Evolutionary conservation across 148 eudicot genomes (phyloP), one percentile per base, ranked within the genome.

Genomic region (Fallopia convolvulus): DNA sequence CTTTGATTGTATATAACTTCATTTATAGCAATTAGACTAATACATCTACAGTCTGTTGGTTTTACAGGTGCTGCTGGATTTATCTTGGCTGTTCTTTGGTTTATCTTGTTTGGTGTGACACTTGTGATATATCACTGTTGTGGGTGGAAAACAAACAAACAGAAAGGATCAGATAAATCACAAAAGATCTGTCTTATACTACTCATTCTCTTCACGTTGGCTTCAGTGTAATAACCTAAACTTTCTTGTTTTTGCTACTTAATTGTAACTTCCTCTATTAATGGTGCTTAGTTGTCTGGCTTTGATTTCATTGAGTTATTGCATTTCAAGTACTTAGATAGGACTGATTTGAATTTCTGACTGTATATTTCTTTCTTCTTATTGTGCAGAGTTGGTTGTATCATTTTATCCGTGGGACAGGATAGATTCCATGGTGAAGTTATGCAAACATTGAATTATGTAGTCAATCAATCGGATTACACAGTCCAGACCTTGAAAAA

Each of bases 381-480:
- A 61, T 72, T 60, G 18, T 66, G 52, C 88, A 95, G 99, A 82
- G 83, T 85, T 53, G 99, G 99, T 44, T 91, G 97, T 76, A 89
- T 93, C 74, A 84, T 95, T 79, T 85, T 95, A 73, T 84, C 88
- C 12, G 90, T 93, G 36, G 98, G 99, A 39, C 94, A 93, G 77
- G 87, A 79, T 77, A 74, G 88, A 63, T 90, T 95, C 83, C 92
- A 90, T 73, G 77, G 75, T 32, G 99, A 93, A 86, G 88, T 89
- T 72, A 77, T 91, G 82, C 79, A 86, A 76, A 95, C 97, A 49
- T 77, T 95, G 78, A 82, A 93, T 30, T 93, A 87, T 76, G 97
- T 93, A n/a, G 97, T 95, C 18, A 91, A 90, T 79, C 99, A 93
- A 81, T 95, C 99, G 3, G 97, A 93, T 76, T 91, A 83, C 88